Evolutionary conservation across 805 yeast genomes (phyloP).

Genomic region (Clavispora santaluciae): DNA sequence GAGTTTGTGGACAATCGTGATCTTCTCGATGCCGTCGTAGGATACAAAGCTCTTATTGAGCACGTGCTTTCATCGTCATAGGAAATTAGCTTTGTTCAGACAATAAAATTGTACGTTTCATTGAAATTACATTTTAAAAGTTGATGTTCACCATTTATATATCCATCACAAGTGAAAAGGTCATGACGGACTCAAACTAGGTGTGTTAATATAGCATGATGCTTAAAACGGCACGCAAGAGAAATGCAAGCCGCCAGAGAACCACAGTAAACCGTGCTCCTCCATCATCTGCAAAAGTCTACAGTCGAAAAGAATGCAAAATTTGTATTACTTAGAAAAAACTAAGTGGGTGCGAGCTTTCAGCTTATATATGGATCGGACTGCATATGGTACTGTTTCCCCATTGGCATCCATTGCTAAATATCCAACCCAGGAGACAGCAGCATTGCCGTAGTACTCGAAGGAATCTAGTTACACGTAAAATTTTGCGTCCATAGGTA

Average conservation of each 20-base stretch:
- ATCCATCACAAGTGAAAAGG: slow-evolving; percentile 32
- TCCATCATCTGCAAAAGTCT: not conserved
- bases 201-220: slow-evolving; percentile 36
- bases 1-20: slow-evolving; percentile 49
- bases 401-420: too few relatives aligned
- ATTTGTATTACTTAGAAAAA: not conserved
- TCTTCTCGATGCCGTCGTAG: slow-evolving; percentile 46
- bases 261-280: not conserved
- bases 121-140: too few relatives aligned
- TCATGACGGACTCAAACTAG: slow-evolving; percentile 45
- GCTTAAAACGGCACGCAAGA: slow-evolving; percentile 11
- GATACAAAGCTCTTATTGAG: slow-evolving; percentile 43
- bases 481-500: too few relatives aligned
- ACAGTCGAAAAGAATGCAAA: not conserved
- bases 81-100: too few relatives aligned
- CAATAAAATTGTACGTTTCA: too few relatives aligned
- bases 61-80: slow-evolving; percentile 10
- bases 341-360: not conserved
- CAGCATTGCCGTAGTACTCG: too few relatives aligned
- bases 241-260: slow-evolving; percentile 6
- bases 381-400: not conserved
- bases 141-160: slow-evolving; percentile 42
- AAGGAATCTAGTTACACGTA: too few relatives aligned
- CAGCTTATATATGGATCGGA: not conserved
- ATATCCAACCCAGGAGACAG: too few relatives aligned